These are phyloP conservation scores for Hypoxylon sp. DNA, from an alignment of 2,329 filamentous ascomycete species.

Conservation along the genomic window DNA sequence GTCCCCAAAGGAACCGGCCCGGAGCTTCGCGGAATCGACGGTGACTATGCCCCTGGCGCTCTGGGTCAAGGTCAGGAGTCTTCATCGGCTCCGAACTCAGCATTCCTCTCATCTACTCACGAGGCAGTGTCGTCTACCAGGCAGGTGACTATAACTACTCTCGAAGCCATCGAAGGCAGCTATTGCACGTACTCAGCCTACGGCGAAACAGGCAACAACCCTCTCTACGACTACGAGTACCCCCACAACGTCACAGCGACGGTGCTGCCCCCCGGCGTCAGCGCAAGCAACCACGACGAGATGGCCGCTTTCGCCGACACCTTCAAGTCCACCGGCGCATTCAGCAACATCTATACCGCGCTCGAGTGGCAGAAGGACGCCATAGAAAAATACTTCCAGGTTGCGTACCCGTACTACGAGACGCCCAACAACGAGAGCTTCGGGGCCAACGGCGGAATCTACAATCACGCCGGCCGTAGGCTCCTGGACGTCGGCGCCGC, in stretches of 20 bases:
- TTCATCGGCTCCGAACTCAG: slow-evolving; percentile 36
- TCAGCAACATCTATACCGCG: neutral
- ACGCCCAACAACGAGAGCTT: neutral
- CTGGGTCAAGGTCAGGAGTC: slow-evolving; percentile 11
- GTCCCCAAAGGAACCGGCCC: slow-evolving; percentile 21
- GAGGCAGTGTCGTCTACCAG: slow-evolving; percentile 38
- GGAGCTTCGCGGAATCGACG: slow-evolving; percentile 18
- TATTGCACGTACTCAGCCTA: slow-evolving; percentile 56
- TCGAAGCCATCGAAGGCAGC: slow-evolving; percentile 54
- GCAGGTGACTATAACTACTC: slow-evolving; percentile 41
- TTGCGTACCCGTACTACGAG: neutral
- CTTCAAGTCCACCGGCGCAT: neutral
- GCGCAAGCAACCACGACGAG: neutral
- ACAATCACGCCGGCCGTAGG: neutral
- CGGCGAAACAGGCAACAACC: slow-evolving; percentile 52
- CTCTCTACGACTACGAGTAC: slow-evolving; percentile 19
- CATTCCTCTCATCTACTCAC: slow-evolving; percentile 39
- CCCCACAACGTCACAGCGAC: slow-evolving; percentile 49
- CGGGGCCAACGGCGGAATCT: neutral
- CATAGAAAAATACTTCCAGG: neutral
- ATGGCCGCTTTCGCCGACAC: neutral
- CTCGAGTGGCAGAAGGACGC: neutral
- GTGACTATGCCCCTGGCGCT: slow-evolving; percentile 14
- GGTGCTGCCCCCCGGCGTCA: neutral
- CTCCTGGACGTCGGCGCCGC: neutral